phyloP scores from a whole-genome alignment of 805 yeast genomes.

The Wickerhamomyces tratensis region DNA sequence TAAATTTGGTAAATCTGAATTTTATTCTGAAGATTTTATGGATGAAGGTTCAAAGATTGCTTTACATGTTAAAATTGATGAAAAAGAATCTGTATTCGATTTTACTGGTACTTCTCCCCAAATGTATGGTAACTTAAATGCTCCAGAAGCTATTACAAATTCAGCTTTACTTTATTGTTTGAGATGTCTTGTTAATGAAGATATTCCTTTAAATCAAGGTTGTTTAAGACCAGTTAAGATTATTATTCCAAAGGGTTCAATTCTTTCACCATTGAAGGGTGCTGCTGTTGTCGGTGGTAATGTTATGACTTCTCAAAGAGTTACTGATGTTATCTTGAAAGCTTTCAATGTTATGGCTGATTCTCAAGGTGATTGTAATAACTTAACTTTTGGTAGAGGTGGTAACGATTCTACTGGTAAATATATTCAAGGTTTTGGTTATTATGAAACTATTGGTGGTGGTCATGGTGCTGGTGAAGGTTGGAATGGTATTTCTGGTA shows the following conservation, averaged over 20 bases:
- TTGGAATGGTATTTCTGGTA: slow-evolving; percentile 85
- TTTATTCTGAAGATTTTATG: slow-evolving; percentile 56
- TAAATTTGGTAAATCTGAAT: slow-evolving; percentile 26
- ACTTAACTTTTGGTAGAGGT: slow-evolving; percentile 82
- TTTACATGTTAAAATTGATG: slow-evolving; percentile 41
- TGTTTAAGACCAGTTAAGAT: slow-evolving; percentile 75
- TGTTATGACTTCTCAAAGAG: slow-evolving; percentile 89
- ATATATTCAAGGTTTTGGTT: slow-evolving; percentile 65
- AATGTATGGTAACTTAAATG: slow-evolving; percentile 82
- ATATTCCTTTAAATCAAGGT: slow-evolving; percentile 91
- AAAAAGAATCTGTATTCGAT: slow-evolving; percentile 60
- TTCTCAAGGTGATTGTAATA: slow-evolving; percentile 94
- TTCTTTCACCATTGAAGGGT: slow-evolving; percentile 67
- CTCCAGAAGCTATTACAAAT: slow-evolving; percentile 83
- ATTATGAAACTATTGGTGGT: slow-evolving; percentile 92
- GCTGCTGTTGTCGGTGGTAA: slow-evolving; percentile 96
- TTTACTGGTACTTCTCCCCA: slow-evolving; percentile 84
- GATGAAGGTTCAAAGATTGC: slow-evolving; percentile 74
- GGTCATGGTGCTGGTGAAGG: slow-evolving; percentile 89
- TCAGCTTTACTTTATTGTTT: slow-evolving; percentile 85
- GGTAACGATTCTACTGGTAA: slow-evolving; percentile 44
- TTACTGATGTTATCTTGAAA: slow-evolving; percentile 79
- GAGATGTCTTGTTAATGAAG: slow-evolving; percentile 75
- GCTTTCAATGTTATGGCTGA: slow-evolving; percentile 90
- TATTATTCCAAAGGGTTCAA: slow-evolving; percentile 48